These are phyloP conservation scores for Neonectria ditissima DNA, from an alignment of 2,329 filamentous ascomycete genomes.

Conservation along the genomic window DNA sequence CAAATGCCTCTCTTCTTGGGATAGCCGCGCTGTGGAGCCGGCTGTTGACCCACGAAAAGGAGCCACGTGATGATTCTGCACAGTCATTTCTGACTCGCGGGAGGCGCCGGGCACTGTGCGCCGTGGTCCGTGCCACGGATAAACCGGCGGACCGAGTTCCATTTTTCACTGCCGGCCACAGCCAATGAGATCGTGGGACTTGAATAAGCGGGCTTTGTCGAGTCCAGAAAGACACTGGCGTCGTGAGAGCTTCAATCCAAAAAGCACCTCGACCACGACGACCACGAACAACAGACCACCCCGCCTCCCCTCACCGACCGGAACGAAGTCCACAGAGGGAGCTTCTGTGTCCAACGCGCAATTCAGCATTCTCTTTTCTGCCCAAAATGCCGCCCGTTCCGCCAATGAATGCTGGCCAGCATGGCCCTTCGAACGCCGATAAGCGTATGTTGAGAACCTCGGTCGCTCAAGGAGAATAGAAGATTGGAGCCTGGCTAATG, in stretches of 20 bases:
- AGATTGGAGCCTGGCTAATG: slow-evolving; percentile 34
- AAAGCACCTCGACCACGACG: slow-evolving; percentile 14
- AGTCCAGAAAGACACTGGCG: slow-evolving; percentile 15
- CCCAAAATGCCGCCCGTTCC: slow-evolving; percentile 57
- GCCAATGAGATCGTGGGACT: slow-evolving; percentile 44
- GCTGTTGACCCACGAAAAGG: slow-evolving; percentile 46
- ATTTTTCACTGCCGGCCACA: slow-evolving; percentile 1
- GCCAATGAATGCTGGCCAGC: slow-evolving; percentile 54
- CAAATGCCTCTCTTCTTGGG: slow-evolving; percentile 41
- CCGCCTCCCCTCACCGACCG: not conserved
- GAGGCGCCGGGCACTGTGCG: slow-evolving; percentile 43
- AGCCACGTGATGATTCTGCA: slow-evolving; percentile 51
- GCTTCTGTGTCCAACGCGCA: not conserved
- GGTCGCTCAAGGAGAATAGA: slow-evolving; percentile 8
- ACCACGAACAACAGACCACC: not conserved
- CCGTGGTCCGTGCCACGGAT: slow-evolving; percentile 36
- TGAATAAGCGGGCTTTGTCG: slow-evolving; percentile 4
- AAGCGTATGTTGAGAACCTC: slow-evolving; percentile 57
- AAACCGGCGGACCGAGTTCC: slow-evolving; percentile 45
- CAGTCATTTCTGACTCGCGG: slow-evolving; percentile 40
- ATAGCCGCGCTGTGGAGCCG: slow-evolving; percentile 41
- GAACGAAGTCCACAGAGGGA: not conserved
- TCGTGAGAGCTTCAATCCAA: slow-evolving; percentile 25
- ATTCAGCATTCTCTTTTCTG: not conserved
- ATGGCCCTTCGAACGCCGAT: slow-evolving; percentile 65